Base-by-base conservation (phyloP, 495 filamentous ascomycete species). In the Penicillium simplicissimum region DNA sequence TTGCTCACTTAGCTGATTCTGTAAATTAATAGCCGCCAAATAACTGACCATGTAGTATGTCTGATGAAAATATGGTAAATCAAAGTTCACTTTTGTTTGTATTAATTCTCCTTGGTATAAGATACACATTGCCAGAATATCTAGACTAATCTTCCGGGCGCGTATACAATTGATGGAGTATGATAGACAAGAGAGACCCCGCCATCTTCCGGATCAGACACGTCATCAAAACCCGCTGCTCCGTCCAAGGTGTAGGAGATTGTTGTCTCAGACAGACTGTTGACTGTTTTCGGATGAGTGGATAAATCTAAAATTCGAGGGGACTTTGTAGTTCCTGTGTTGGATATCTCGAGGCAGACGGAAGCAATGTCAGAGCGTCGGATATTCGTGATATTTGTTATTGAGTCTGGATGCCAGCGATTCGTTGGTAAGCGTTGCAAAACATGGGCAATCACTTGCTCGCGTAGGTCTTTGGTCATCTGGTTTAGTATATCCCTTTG, bases 401-500 rank as follows among this genome's bases (percentile, higher is more conserved):
- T 56, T 42, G 54, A 56, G 37, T 56, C 54, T 1, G 54, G 54
- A 31, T 56, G 52, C 31, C 31, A 31, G 34, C 5, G 19, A 21
- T 31, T 21, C n/a, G 54, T 13, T 25, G 36, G 36, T 52, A 15
- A 52, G 19, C 25, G 19, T 52, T 33, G 21, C 8, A 52, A 19
- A 33, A 52, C 25, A 11, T 52, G 48, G 25, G 21, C 9, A 33
- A 52, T 52, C 2, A 33, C 48, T 5, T 28, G 48, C 2, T 34
- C 49, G 25, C 49, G 49, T 4, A 52, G 49, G 8, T 36, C 28
- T 9, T 34, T 7, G 33, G 21, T 36, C 25, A 52, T 52, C 21
- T 34, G 14, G 33, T 52, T 52, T 15, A 52, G 49, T 34, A 52
- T 52, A 15, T 52, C 49, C 49, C n/a, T 23, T 19, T 52, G 49